These are phyloP conservation scores for Intubia oerlemansii DNA, from an alignment of 2,329 filamentous ascomycete genomes.

Conservation along the genomic window DNA sequence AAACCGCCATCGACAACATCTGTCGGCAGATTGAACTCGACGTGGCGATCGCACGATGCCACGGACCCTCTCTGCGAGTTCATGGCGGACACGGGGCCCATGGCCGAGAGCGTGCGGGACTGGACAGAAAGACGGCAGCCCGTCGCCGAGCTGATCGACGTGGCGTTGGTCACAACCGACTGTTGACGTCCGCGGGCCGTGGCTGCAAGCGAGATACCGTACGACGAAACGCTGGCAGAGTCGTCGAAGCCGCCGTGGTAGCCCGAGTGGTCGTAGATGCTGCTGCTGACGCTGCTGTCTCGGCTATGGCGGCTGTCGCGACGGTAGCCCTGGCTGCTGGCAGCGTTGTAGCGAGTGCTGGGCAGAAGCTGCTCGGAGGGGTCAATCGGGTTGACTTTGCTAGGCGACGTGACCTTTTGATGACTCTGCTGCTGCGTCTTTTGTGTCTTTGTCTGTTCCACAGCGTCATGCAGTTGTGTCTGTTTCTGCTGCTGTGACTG, in stretches of 20 bases:
- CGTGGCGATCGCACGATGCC: constrained; percentile 1
- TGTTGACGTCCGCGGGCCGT: constrained; percentile 14
- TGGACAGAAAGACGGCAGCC: constrained; percentile 12
- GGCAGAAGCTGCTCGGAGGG: too few species aligned
- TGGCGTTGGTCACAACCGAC: constrained; percentile 19
- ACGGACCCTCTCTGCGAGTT: not conserved
- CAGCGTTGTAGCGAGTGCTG: too few species aligned
- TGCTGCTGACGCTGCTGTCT: too few species aligned
- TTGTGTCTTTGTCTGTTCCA: not conserved
- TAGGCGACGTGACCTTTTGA: too few species aligned
- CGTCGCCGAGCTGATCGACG: constrained; percentile 17
- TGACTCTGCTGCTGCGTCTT: too few species aligned
- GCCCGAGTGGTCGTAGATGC: constrained; percentile 5
- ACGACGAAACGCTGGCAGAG: constrained; percentile 13
- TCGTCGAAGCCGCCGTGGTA: constrained; percentile 1
- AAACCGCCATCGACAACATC: too few species aligned
- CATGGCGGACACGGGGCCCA: constrained; percentile 3
- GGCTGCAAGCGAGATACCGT: constrained; percentile 12
- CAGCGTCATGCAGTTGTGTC: not conserved
- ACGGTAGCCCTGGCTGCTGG: too few species aligned
- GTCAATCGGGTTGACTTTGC: too few species aligned
- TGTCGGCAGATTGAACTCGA: constrained; percentile 4
- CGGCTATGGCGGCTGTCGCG: too few species aligned
- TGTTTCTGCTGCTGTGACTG: constrained; percentile 4
- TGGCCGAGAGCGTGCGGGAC: constrained; percentile 8